These are phyloP conservation scores for Trifolium fragiferum DNA, from an alignment of 306 rosid genomes.

Conservation along the genomic window DNA sequence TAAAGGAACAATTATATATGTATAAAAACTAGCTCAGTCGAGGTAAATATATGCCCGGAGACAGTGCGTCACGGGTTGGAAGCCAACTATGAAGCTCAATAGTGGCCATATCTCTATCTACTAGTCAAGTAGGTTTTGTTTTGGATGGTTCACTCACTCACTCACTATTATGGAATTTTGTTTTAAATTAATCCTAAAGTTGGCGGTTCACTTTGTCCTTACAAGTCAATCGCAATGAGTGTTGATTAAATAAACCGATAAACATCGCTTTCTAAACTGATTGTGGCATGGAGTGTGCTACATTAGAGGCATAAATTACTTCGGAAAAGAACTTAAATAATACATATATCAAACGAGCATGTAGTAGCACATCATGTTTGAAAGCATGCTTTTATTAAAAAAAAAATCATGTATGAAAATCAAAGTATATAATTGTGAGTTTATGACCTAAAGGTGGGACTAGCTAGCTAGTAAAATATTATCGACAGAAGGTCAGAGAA, in stretches of 20 bases:
- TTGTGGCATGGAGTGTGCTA: constrained; percentile 40
- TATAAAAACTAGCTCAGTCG: not conserved
- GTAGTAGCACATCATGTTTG: constrained; percentile 21
- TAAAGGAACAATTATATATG: not conserved
- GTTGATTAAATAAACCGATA: constrained; percentile 32
- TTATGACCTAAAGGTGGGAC: not conserved
- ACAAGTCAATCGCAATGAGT: constrained; percentile 17
- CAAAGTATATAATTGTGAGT: constrained; percentile 15
- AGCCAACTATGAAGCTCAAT: constrained; percentile 27
- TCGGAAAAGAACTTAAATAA: constrained; percentile 8
- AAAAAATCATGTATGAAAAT: not conserved
- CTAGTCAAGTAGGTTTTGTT: constrained; percentile 38
- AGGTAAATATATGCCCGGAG: not conserved
- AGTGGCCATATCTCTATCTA: constrained; percentile 35
- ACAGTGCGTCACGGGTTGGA: constrained; percentile 24
- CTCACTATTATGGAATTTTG: constrained; percentile 5
- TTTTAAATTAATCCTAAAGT: constrained; percentile 40
- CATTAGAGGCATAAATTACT: constrained; percentile 34
- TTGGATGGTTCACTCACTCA: constrained; percentile 22
- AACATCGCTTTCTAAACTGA: constrained; percentile 40
- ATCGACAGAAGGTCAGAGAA: too few relatives aligned
- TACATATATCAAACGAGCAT: constrained; percentile 18
- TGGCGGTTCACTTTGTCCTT: constrained; percentile 46
- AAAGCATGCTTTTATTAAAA: constrained; percentile 10
- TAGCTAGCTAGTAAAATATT: not conserved